Evolutionary conservation across 441 rosid genomes (phyloP), one percentile per base, ranked within the genome.

Genomic region (Pelargonium australe): DNA sequence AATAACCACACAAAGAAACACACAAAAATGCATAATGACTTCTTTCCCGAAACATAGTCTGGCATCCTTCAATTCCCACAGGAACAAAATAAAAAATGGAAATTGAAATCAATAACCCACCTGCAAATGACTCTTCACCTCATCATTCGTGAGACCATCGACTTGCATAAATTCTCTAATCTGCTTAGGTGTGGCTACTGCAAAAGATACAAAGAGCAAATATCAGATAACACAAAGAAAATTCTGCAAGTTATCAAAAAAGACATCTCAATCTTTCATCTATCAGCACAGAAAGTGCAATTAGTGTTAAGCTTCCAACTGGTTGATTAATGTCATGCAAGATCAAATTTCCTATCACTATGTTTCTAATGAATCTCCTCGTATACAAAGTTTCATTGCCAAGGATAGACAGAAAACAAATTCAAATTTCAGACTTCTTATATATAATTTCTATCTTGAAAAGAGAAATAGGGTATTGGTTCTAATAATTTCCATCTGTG

Each of bases 161-260:
- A 89, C 99, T 81, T 87, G 89, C 99, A 94, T 94, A 10, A 85
- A 95, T 72, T 94, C 95, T 78, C 95, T 84, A 53, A 94, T 94
- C 85, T 94, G 96, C 83, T 94, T 94, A 7, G 99, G 97, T 67
- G 99, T 95, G 37, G 97, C 97, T 45, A 81, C 99, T 95, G 87
- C 83, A 76, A 58, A 68, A 51, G 45, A 17, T 57, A 28, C 64
- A 37, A 11, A 72, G 20, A 68, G 13, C 12, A 68, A 25, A 63
- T 43, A 47, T 78, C 69, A 81, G 75, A 73, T 13, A 55, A 53
- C 20, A 20, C 53, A 72, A 70, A 74, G 23, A 61, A n/a, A 28
- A 72, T 57, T 25, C 64, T 41, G 55, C 31, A 16, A 43, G 19
- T n/a, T 44, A 67, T 11, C 0, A 2, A 34, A 67, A 12, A 45